These are phyloP conservation scores for Penicillium digitatum DNA, from an alignment of 2,329 filamentous ascomycete species.

Conservation along the genomic window DNA sequence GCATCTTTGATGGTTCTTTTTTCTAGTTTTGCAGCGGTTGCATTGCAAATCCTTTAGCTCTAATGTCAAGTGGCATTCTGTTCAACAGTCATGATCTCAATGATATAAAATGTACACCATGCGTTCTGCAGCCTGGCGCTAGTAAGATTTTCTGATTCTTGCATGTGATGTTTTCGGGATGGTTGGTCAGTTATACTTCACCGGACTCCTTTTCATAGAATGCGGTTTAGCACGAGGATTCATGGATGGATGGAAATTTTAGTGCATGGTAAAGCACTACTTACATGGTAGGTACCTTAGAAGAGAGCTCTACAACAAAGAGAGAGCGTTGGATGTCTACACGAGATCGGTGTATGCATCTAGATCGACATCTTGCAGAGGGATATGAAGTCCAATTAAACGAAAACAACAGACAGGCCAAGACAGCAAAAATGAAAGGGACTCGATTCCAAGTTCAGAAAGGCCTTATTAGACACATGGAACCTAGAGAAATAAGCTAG, in stretches of 20 bases:
- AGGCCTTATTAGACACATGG: not conserved
- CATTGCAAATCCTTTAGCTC: constrained; percentile 10
- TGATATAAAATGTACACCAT: constrained; percentile 27
- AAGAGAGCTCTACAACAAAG: not conserved
- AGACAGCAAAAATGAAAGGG: not conserved
- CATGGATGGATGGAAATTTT: not conserved
- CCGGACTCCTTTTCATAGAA: not conserved
- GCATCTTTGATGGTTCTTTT: constrained; percentile 17
- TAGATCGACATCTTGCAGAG: not conserved
- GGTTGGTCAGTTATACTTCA: not conserved
- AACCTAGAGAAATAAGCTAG: not conserved
- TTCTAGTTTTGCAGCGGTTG: constrained; percentile 10
- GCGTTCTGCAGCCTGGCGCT: constrained; percentile 10
- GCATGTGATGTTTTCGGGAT: not conserved
- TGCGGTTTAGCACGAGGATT: not conserved
- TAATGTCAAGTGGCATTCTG: constrained; percentile 25
- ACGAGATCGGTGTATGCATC: not conserved
- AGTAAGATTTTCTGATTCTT: not conserved
- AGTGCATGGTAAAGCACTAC: not conserved
- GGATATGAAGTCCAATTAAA: not conserved
- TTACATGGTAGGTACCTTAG: not conserved
- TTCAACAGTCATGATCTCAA: constrained; percentile 27
- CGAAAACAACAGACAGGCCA: too few relatives aligned
- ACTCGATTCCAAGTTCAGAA: not conserved
- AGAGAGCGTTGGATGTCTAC: not conserved